phyloP scores from a whole-genome alignment of 2,329 filamentous ascomycete species.

The Byssochlamys sp. region DNA sequence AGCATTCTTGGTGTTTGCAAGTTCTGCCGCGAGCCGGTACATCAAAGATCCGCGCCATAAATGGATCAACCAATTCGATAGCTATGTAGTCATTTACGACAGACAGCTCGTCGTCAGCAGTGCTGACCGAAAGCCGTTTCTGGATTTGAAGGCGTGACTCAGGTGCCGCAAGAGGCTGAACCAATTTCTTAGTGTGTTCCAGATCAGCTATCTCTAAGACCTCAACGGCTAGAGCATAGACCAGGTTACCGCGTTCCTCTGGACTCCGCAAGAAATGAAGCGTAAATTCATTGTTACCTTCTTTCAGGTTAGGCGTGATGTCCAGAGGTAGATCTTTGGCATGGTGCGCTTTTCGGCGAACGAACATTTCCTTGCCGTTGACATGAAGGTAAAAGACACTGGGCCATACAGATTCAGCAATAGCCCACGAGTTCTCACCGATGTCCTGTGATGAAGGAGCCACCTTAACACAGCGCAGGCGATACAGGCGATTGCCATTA shows the following conservation, averaged over 20 bases:
- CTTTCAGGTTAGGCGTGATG: slow-evolving; percentile 50
- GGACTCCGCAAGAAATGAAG: slow-evolving; percentile 39
- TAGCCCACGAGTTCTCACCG: slow-evolving; percentile 50
- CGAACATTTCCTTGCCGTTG: slow-evolving; percentile 50
- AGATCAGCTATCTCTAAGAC: slow-evolving; percentile 48
- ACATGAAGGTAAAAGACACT: slow-evolving; percentile 57
- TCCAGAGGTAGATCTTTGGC: slow-evolving; percentile 69
- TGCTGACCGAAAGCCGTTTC: slow-evolving; percentile 33
- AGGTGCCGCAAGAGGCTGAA: slow-evolving; percentile 36
- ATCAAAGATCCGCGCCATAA: slow-evolving; percentile 54
- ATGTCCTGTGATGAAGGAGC: slow-evolving; percentile 19
- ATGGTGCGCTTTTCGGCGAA: slow-evolving; percentile 61
- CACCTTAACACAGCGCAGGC: slow-evolving; percentile 57
- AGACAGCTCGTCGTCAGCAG: slow-evolving; percentile 49
- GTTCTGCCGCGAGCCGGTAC: slow-evolving; percentile 59
- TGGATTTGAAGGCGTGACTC: slow-evolving; percentile 52
- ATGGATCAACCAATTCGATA: slow-evolving; percentile 59
- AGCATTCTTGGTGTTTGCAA: slow-evolving; percentile 77
- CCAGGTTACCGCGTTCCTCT: slow-evolving; percentile 22
- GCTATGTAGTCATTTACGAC: slow-evolving; percentile 50
- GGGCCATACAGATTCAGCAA: slow-evolving; percentile 61
- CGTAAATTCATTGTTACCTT: slow-evolving; percentile 54
- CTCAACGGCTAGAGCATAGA: slow-evolving; percentile 62
- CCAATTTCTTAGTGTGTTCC: slow-evolving; percentile 26
- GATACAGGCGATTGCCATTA: slow-evolving; percentile 52